Base-by-base conservation (phyloP, 192 early-diverging fungal species). In the Haplosporangium gracile region DNA sequence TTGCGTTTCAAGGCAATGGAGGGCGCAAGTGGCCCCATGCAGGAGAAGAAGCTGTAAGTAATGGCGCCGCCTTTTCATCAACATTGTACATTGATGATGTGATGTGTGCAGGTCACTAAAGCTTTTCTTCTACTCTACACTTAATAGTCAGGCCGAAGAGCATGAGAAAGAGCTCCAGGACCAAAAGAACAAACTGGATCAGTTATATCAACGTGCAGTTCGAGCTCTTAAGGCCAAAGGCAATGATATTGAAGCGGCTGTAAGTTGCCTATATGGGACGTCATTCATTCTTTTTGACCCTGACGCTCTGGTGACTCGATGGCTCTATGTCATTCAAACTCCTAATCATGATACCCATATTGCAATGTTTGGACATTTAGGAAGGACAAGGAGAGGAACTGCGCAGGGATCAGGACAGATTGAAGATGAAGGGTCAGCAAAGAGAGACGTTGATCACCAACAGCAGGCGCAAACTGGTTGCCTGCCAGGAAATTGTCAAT, bases 11-110 rank as follows among this genome's bases (percentile, higher is more conserved):
- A 88, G 57, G 68, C 81, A 20, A 68, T 89, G 24, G 79, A 91
- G 63, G 74, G 81, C 26, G 88, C 89, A 38, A 76, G 84, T 11
- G 80, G 83, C 38, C 91, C 93, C 1, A 63, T 90, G 45, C 75
- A 86, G 29, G 38, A 47, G 3, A 80, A 80, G n/a, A 85, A 86
- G 76, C 72, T 40, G 88, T 87, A 87, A 13, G 69, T 86, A 42
- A 20, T 15, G 16, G 22, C 32, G 26, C 22, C 4, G 49, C 60
- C 10, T 5, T 29, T 22, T 22, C n/a, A 32, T 5, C 13, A 73
- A 45, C 16, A 51, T 51, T 51, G 15, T 18, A 51, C 16, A 32
- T 47, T 49, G 40, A 73, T 26, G 10, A 15, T 16, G 36, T 36
- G 2, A 26, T 32, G 65, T 68, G 32, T 29, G n/a, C 24, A 4